A percentile compares a stretch with the other conserved stretches of the same genome.
Conservation (phyloP, 139 green algal species). For the Volvox africanus region DNA sequence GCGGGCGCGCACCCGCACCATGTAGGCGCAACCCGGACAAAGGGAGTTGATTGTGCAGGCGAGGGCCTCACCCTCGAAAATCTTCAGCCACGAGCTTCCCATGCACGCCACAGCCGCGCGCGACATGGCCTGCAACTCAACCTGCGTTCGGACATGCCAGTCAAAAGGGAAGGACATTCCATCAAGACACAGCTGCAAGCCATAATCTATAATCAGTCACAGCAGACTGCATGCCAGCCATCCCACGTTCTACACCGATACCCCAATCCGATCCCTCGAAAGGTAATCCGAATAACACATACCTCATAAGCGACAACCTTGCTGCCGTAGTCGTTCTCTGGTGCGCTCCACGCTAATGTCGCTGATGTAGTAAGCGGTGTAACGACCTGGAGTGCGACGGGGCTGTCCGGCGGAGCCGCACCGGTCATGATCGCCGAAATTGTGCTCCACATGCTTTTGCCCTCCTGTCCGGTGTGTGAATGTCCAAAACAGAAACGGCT, state of each 20-base stretch:
- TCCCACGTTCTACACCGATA: no score
- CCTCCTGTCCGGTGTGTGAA: slow-evolving; percentile 52
- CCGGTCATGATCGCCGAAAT: slow-evolving; percentile 9
- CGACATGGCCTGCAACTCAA: slow-evolving; percentile 75
- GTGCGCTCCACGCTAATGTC: slow-evolving; percentile 70
- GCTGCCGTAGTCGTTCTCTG: slow-evolving; percentile 70
- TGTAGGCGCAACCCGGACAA: slow-evolving; percentile 77
- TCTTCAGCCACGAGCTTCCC: slow-evolving; percentile 71
- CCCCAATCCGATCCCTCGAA: neutral
- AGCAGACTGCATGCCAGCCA: no score
- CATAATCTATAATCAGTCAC: no score
- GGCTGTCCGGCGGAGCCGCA: slow-evolving; percentile 55
- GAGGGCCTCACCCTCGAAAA: slow-evolving; percentile 67
- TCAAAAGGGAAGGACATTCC: neutral
- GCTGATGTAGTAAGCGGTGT: slow-evolving; percentile 61
- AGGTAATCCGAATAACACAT: neutral
- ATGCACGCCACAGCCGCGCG: slow-evolving; percentile 61
- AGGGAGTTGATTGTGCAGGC: slow-evolving; percentile 76
- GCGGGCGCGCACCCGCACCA: slow-evolving; percentile 63
- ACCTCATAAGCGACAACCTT: slow-evolving; percentile 60
- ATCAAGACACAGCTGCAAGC: no score
- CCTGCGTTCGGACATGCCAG: slow-evolving; percentile 34
- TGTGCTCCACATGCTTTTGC: slow-evolving; percentile 62
- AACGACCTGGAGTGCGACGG: slow-evolving; percentile 41
- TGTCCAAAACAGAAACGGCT: no score